Percentiles rank a stretch among this genome's conserved stretches.
Evolutionary conservation across 2,329 filamentous ascomycete species (phyloP).

Genomic region (Colletotrichum salicis): DNA sequence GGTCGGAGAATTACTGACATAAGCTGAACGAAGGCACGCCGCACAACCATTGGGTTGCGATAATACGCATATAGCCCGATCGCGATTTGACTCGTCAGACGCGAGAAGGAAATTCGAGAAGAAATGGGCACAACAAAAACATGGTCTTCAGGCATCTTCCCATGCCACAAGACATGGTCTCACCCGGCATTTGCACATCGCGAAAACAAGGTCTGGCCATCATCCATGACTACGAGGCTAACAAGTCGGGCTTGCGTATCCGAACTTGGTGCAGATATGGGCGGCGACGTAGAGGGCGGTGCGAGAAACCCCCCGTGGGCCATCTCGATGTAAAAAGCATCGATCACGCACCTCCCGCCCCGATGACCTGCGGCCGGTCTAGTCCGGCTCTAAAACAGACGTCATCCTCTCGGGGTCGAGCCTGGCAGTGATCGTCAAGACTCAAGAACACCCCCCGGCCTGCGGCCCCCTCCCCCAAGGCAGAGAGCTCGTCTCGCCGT

Average conservation of each 20-base stretch:
- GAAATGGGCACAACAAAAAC: conserved; percentile 19
- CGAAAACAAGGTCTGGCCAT: conserved; percentile 13
- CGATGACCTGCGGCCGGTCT: conserved; percentile 29
- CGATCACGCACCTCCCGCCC: conserved; percentile 31
- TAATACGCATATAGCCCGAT: not conserved
- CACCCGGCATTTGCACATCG: conserved; percentile 19
- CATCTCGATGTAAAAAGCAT: conserved; percentile 29
- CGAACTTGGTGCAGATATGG: not conserved
- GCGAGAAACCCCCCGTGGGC: not conserved
- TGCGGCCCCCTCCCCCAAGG: conserved; percentile 3
- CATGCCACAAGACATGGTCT: conserved; percentile 21
- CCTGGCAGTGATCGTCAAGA: conserved; percentile 30
- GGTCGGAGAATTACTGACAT: conserved; percentile 33
- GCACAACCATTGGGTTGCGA: not conserved
- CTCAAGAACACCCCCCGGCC: conserved; percentile 25
- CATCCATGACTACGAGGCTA: not conserved
- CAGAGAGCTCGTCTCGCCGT: conserved; percentile 5
- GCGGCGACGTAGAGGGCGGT: conserved; percentile 28
- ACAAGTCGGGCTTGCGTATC: not conserved
- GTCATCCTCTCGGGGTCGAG: conserved; percentile 28
- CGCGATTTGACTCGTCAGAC: conserved; percentile 18
- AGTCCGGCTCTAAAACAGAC: conserved; percentile 30
- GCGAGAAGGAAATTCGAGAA: conserved; percentile 14
- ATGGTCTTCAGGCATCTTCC: conserved; percentile 29
- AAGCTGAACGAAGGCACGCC: conserved; percentile 14